phyloP scores from a whole-genome alignment of 1,284 basidiomycete genomes.

The Wallemia ichthyophaga region DNA sequence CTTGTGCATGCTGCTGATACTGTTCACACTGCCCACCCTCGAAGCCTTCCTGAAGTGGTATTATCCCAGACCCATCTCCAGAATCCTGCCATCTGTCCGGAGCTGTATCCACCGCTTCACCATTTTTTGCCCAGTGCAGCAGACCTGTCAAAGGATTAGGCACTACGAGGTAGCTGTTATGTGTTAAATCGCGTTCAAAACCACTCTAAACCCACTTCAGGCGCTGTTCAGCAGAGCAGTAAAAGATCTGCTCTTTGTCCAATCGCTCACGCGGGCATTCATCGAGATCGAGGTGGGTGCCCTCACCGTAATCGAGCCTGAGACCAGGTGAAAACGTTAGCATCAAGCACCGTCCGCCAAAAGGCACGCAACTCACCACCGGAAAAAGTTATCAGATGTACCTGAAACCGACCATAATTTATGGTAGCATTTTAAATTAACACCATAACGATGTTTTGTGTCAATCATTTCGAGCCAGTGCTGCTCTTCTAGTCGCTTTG shows the following conservation, averaged over 20 bases:
- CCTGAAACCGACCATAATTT: slow-evolving; percentile 29
- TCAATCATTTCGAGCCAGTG: slow-evolving; percentile 38
- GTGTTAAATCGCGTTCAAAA: not conserved
- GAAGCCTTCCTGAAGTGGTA: slow-evolving; percentile 12
- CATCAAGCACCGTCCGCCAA: not conserved
- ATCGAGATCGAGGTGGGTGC: slow-evolving; percentile 30
- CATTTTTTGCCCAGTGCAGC: slow-evolving; percentile 37
- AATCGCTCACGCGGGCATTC: slow-evolving; percentile 35
- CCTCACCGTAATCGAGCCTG: slow-evolving; percentile 40
- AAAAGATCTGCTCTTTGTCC: slow-evolving; percentile 26
- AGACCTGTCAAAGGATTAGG: slow-evolving; percentile 29
- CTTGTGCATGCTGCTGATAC: slow-evolving; percentile 2
- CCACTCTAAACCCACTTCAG: slow-evolving; percentile 1
- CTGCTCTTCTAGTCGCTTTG: slow-evolving; percentile 26
- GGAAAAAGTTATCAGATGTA: slow-evolving; percentile 38
- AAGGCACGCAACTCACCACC: slow-evolving; percentile 20
- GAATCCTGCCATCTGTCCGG: slow-evolving; percentile 32
- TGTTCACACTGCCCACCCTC: too few species aligned
- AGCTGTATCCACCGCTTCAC: slow-evolving; percentile 30
- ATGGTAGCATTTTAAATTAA: slow-evolving; percentile 26
- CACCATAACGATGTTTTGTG: slow-evolving; percentile 22
- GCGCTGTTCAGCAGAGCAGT: slow-evolving; percentile 3
- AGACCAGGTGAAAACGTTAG: slow-evolving; percentile 2
- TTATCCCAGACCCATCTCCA: slow-evolving; percentile 26
- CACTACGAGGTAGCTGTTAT: slow-evolving; percentile 30